Evolutionary conservation across 768 basidiomycete genomes (phyloP).

Genomic region (Tricholoma flavovirens): DNA sequence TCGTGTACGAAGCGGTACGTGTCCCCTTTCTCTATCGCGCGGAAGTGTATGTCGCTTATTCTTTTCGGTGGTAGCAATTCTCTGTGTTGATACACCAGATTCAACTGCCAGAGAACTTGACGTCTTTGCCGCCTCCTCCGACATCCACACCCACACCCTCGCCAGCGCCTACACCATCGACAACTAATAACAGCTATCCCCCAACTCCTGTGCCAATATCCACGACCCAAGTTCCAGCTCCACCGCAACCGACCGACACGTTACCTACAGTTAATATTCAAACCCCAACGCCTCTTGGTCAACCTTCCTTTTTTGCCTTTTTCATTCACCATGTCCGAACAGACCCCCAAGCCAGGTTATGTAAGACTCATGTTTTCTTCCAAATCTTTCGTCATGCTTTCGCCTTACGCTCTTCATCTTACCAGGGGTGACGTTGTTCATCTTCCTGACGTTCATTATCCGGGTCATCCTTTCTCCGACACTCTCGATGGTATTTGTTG

Average conservation of each 20-base stretch:
- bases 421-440: constrained; percentile 60
- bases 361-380: constrained; percentile 34
- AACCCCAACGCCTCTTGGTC: constrained; percentile 12
- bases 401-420: background rate
- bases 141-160: constrained; percentile 18
- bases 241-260: constrained; percentile 21
- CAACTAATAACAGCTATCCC: constrained; percentile 9
- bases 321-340: constrained; percentile 55
- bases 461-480: constrained; percentile 66
- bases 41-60: background rate
- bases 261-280: constrained; percentile 14
- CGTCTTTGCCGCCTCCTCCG: constrained; percentile 19
- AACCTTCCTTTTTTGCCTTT: constrained; percentile 41
- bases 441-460: constrained; percentile 68
- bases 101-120: constrained; percentile 67
- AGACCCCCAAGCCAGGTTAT: constrained; percentile 68
- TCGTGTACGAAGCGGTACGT: constrained; percentile 77
- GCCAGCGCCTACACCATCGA: constrained; percentile 11
- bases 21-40: background rate
- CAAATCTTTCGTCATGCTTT: constrained; percentile 5
- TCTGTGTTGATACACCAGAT: constrained; percentile 74
- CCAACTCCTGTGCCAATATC: constrained; percentile 18
- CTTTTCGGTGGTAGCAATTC: constrained; percentile 58
- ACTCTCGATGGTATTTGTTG: constrained; percentile 61
- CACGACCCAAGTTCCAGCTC: constrained; percentile 11